Evolutionary conservation across 2,329 filamentous ascomycete species (phyloP).

Genomic region (Sordariomycetes sp.): DNA sequence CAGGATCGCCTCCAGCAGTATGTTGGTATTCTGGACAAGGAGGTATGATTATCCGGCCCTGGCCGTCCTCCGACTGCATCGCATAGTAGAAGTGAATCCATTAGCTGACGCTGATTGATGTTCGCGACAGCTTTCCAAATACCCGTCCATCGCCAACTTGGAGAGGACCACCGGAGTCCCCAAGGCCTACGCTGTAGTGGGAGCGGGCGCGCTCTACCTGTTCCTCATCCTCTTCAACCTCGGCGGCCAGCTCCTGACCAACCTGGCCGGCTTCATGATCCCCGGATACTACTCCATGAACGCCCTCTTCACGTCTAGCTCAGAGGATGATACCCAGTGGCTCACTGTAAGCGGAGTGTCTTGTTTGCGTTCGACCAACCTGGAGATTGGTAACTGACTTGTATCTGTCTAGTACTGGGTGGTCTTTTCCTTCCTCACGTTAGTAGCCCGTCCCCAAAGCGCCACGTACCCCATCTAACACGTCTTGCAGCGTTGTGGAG

Average conservation of each 20-base stretch:
- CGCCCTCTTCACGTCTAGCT: slow-evolving; percentile 62
- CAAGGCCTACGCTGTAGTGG: slow-evolving; percentile 76
- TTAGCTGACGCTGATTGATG: slow-evolving; percentile 4
- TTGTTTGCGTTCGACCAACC: too few relatives aligned
- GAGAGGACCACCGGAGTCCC: slow-evolving; percentile 76
- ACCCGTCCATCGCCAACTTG: slow-evolving; percentile 72
- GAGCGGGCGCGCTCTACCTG: slow-evolving; percentile 70
- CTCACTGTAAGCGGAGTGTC: slow-evolving; percentile 44
- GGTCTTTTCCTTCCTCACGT: slow-evolving; percentile 71
- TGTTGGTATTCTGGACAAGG: slow-evolving; percentile 70
- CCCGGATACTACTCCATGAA: slow-evolving; percentile 76
- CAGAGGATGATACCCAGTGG: slow-evolving; percentile 75
- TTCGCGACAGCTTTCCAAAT: slow-evolving; percentile 63
- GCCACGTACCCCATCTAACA: slow-evolving; percentile 6
- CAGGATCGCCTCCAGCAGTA: slow-evolving; percentile 71
- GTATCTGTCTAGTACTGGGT: slow-evolving; percentile 63
- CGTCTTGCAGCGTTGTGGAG: slow-evolving; percentile 53
- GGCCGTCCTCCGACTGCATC: slow-evolving; percentile 1
- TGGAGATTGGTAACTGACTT: neutral
- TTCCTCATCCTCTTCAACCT: slow-evolving; percentile 91
- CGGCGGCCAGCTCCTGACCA: slow-evolving; percentile 77
- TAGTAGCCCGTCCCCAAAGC: slow-evolving; percentile 16
- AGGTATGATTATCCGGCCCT: slow-evolving; percentile 43
- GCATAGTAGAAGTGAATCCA: slow-evolving; percentile 1
- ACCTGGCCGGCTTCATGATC: slow-evolving; percentile 73